Evolutionary conservation across 768 basidiomycete genomes (phyloP).

Genomic region (Boletus sp.): DNA sequence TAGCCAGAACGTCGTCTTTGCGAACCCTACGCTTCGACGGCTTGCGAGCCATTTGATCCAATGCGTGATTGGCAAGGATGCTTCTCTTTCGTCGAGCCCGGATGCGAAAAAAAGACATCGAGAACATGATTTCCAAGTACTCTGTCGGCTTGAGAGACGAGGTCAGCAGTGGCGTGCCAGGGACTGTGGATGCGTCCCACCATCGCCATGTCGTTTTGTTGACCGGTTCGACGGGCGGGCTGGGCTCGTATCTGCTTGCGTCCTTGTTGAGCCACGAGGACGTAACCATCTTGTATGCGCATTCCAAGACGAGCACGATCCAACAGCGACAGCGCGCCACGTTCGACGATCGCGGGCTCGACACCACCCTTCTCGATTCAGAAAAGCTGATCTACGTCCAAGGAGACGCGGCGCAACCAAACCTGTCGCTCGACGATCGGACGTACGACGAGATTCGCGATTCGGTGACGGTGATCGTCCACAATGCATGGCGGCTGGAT

Average conservation of each 20-base stretch:
- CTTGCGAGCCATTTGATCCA: slow-evolving; percentile 31
- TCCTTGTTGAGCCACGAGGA: slow-evolving; percentile 33
- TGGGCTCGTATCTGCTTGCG: slow-evolving; percentile 37
- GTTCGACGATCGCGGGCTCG: slow-evolving; percentile 29
- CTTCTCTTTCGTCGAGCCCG: neutral
- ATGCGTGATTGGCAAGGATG: neutral
- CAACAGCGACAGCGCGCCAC: slow-evolving; percentile 20
- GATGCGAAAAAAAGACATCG: slow-evolving; percentile 24
- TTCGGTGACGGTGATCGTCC: slow-evolving; percentile 38
- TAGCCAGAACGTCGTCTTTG: slow-evolving; percentile 42
- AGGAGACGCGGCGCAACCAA: slow-evolving; percentile 21
- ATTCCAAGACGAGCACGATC: slow-evolving; percentile 12
- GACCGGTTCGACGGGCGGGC: slow-evolving; percentile 35
- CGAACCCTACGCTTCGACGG: slow-evolving; percentile 37
- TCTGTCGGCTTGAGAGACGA: slow-evolving; percentile 18
- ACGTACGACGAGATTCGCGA: slow-evolving; percentile 29
- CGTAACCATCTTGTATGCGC: slow-evolving; percentile 29
- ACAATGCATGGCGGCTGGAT: slow-evolving; percentile 51
- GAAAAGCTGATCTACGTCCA: slow-evolving; percentile 31
- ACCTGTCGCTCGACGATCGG: slow-evolving; percentile 24
- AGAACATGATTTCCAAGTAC: slow-evolving; percentile 41
- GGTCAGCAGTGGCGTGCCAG: neutral
- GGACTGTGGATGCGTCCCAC: too few species aligned
- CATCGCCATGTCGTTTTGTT: slow-evolving; percentile 30
- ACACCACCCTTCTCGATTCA: slow-evolving; percentile 19